Base-by-base conservation (phyloP, 192 early-diverging fungal genomes). In the Gryganskiella cystojenkinii region DNA sequence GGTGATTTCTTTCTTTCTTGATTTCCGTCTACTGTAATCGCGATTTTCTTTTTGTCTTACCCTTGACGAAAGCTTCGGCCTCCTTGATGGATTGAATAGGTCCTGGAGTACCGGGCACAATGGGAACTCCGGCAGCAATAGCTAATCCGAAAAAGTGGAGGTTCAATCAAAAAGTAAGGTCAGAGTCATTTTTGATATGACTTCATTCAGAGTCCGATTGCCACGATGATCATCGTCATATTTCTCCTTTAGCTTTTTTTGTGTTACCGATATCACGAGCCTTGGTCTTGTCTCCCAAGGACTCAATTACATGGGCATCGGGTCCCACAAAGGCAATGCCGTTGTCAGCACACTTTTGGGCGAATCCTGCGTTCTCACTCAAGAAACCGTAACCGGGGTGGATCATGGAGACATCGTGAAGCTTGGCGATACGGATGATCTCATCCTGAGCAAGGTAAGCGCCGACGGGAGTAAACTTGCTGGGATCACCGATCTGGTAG, bases 311-410 rank as follows among this genome's bases (percentile, higher is more conserved):
- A 56, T 92, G 84, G 15, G 94, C 86, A 14, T 83, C 75, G 7
- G 97, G 97, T 35, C 97, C 97, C 33, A 95, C 91, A 81, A 95
- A 99, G 44, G 93, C 91, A 62, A 99, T 94, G 40, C 95, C 96
- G 15, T 94, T 94, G 3, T 84, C 92, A 61, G 92, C 91, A 37
- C 95, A 93, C 79, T 93, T 94, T 73, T 89, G 85, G 9, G 96
- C 96, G 84, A 99, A 99, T 55, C 85, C 85, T 19, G 96, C 85
- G 74, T 99, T 98, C 82, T 99, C 97, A 33, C 92, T 91, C 42
- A 99, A 83, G 85, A 99, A 98, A 34, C 97, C 97, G 81, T 99
- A 99, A 52, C 96, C 95, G 28, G 96, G 97, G 67, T 98, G 97
- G 80, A 99, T 94, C 78, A 91, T 94, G 64, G 87, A 90, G 60